Evolutionary conservation across 495 filamentous ascomycete genomes (phyloP).

Genomic region (Penicillium lividum): DNA sequence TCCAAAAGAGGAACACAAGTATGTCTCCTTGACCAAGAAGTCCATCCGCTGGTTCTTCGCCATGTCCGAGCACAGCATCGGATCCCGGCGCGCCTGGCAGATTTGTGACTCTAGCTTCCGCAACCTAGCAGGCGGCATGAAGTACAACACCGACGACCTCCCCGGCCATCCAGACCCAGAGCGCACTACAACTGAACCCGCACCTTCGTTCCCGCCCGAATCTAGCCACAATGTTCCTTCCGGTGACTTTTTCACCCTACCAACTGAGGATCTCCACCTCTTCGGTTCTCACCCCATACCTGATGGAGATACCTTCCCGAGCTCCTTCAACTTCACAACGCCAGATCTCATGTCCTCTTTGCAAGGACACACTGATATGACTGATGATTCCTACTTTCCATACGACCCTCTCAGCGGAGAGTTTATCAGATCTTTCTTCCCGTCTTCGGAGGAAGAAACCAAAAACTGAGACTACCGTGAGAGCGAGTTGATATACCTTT

Average conservation of each 20-base stretch:
- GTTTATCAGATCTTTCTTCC: constrained; percentile 49
- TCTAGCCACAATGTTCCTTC: not conserved
- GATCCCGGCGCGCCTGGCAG: constrained; percentile 56
- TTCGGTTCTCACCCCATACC: constrained; percentile 13
- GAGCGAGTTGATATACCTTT: not conserved
- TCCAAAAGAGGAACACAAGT: constrained; percentile 46
- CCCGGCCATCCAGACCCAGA: constrained; percentile 24
- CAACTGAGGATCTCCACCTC: constrained; percentile 14
- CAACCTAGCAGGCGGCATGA: constrained; percentile 33
- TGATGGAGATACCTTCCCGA: constrained; percentile 17
- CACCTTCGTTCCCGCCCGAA: not conserved
- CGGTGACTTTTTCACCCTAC: constrained; percentile 17
- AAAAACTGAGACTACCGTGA: not conserved
- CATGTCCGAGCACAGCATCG: constrained; percentile 53
- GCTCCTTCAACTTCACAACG: constrained; percentile 22
- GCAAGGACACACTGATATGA: constrained; percentile 11
- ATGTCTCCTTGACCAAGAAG: constrained; percentile 54
- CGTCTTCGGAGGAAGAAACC: constrained; percentile 21
- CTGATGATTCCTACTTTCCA: constrained; percentile 38
- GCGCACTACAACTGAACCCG: not conserved
- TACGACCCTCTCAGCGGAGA: constrained; percentile 47
- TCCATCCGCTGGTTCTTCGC: constrained; percentile 56
- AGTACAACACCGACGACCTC: constrained; percentile 38
- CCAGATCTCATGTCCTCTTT: constrained; percentile 15
- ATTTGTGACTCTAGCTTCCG: constrained; percentile 27